Evolutionary conservation across 306 rosid species (phyloP), one percentile per base, ranked within the genome.

Genomic region (Quercus rubra): DNA sequence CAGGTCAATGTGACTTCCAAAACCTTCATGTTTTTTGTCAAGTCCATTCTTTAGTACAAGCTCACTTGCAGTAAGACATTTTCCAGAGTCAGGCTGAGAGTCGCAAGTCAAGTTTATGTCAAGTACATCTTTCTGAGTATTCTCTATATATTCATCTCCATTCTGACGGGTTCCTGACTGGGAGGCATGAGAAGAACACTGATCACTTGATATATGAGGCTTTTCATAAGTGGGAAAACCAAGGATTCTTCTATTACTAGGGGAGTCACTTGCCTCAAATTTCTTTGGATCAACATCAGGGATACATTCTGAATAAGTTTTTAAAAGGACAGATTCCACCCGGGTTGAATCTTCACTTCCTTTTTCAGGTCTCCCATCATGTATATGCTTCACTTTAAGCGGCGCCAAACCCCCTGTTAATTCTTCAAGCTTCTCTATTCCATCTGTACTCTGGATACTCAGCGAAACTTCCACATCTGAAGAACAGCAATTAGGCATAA

Each of bases 1-100:
- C 41, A 95, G 88, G 86, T 92, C 97, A 77, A 92, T 79, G 38
- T 70, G 74, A 79, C 83, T 83, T 76, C 79, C 85, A 71, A 59
- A 46, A 78, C 70, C 71, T 18, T 73, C 20, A 15, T 30, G 86
- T 69, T 83, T 79, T 61, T 41, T 72, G 74, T 77, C 79, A 35
- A 27, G 66, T 55, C 70, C 84, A 76, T 70, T 77, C 78, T 85
- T 81, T 55, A 19, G 59, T 54, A 74, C 79, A 79, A 74, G 85
- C 71, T 86, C 84, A 30, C 52, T 71, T 9, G 73, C 41, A 35
- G 79, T 68, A 14, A 30, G 71, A 38, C 70, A 83, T 49, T 55
- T 56, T 67, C 81, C 84, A 10, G 71, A 38, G 73, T 79, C 80
- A 46, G 78, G 46, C 43, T 55, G 70, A 28, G 78, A 79, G 74